These are phyloP conservation scores for Leccinum disarticulatum DNA, from an alignment of 768 basidiomycete genomes.

Conservation along the genomic window DNA sequence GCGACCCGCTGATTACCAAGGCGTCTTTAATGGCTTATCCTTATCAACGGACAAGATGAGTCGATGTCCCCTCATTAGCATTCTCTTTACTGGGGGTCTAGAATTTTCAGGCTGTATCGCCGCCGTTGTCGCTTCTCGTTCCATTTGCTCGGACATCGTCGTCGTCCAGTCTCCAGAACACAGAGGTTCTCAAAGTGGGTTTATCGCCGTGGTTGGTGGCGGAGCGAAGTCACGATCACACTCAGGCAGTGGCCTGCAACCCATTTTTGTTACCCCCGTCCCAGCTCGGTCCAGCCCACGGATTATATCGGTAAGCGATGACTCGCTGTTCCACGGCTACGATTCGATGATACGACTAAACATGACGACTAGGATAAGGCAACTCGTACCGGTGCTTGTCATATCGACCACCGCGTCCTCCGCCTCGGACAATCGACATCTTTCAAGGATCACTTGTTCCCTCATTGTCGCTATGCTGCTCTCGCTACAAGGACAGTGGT, in stretches of 20 bases:
- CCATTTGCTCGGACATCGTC: background rate
- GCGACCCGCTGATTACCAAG: background rate
- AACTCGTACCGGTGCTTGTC: conserved; percentile 78
- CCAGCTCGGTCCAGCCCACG: conserved; percentile 60
- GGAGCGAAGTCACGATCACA: background rate
- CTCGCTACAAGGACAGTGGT: conserved; percentile 74
- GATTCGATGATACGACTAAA: conserved; percentile 64
- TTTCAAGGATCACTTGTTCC: conserved; percentile 84
- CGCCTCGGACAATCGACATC: conserved; percentile 60
- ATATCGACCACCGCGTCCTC: conserved; percentile 86
- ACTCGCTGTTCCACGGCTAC: background rate
- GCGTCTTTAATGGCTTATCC: background rate
- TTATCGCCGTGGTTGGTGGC: background rate
- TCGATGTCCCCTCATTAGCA: background rate
- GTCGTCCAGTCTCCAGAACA: background rate
- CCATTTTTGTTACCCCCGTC: background rate
- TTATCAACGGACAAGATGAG: background rate
- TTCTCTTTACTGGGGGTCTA: background rate
- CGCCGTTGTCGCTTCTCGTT: background rate
- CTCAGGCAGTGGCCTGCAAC: background rate
- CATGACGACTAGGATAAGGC: conserved; percentile 85
- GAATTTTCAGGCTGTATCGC: background rate
- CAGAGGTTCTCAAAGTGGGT: background rate
- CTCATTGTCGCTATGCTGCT: conserved; percentile 83
- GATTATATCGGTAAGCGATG: conserved; percentile 37